Evolutionary conservation across 2,329 filamentous ascomycete genomes (phyloP).

Genomic region (Cercospora zeina): DNA sequence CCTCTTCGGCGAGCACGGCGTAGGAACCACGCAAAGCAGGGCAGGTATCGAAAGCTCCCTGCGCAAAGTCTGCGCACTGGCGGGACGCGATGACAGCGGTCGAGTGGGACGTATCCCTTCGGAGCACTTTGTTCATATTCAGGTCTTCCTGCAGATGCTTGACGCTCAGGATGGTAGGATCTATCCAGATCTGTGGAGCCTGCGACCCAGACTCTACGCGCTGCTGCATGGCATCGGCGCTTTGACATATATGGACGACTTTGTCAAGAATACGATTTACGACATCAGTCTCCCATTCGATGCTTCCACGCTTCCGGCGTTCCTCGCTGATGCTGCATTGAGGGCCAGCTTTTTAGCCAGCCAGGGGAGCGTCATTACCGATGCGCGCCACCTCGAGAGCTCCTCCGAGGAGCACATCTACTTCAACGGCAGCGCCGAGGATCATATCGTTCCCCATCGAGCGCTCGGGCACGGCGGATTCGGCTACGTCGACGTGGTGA

Average conservation of each 20-base stretch:
- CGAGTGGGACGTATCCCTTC: neutral
- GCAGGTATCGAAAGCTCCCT: neutral
- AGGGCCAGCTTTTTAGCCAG: neutral
- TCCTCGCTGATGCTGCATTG: neutral
- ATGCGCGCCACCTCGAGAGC: conserved; percentile 1
- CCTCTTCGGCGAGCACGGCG: neutral
- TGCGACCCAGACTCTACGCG: neutral
- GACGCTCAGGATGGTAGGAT: neutral
- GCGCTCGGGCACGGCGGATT: neutral
- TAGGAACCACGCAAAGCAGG: neutral
- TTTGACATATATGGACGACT: neutral
- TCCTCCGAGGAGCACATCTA: neutral
- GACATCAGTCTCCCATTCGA: neutral
- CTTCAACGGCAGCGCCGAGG: neutral
- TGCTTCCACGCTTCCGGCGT: neutral
- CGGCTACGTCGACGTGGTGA: neutral
- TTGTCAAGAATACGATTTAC: neutral
- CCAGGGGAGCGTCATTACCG: neutral
- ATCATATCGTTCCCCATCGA: neutral
- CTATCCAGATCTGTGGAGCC: neutral
- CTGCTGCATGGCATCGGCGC: neutral
- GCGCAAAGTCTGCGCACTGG: neutral
- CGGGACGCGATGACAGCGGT: neutral
- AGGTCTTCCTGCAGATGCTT: neutral
- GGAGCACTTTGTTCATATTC: neutral